These are phyloP conservation scores for Sclerotinia nivalis DNA, from an alignment of 2,329 filamentous ascomycete genomes.

Conservation along the genomic window DNA sequence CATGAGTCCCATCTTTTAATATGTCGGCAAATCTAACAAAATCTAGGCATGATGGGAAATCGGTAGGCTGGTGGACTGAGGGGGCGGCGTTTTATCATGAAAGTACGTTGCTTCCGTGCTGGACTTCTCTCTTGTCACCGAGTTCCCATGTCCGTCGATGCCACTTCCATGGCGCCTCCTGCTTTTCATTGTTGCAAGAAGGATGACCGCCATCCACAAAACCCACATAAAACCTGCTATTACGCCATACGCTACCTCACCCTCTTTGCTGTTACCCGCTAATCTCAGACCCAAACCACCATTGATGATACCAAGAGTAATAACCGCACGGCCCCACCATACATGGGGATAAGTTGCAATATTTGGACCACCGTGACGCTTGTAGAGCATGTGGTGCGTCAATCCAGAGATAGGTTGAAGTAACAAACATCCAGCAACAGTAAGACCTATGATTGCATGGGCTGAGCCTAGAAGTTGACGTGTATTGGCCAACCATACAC, in stretches of 20 bases:
- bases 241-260: slow-evolving; percentile 56
- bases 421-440: slow-evolving; percentile 53
- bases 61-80: not conserved
- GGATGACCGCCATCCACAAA: slow-evolving; percentile 46
- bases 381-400: slow-evolving; percentile 57
- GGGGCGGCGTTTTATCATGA: not conserved
- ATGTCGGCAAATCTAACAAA: not conserved
- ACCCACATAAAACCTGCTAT: slow-evolving; percentile 54
- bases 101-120: slow-evolving; percentile 10
- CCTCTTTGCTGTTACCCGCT: slow-evolving; percentile 44
- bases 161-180: not conserved
- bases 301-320: slow-evolving; percentile 62
- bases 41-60: not conserved
- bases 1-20: not conserved
- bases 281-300: slow-evolving; percentile 61
- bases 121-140: not conserved
- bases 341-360: slow-evolving; percentile 56
- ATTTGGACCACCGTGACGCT: slow-evolving; percentile 45
- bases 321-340: slow-evolving; percentile 60
- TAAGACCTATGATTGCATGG: slow-evolving; percentile 58
- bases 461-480: slow-evolving; percentile 22
- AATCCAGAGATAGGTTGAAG: slow-evolving; percentile 60
- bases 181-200: slow-evolving; percentile 25
- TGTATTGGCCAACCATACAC: slow-evolving; percentile 47
- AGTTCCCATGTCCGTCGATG: not conserved